Evolutionary conservation across 176 grass and related monocot species (phyloP).

Genomic region (Tillandsia fasciculata): DNA sequence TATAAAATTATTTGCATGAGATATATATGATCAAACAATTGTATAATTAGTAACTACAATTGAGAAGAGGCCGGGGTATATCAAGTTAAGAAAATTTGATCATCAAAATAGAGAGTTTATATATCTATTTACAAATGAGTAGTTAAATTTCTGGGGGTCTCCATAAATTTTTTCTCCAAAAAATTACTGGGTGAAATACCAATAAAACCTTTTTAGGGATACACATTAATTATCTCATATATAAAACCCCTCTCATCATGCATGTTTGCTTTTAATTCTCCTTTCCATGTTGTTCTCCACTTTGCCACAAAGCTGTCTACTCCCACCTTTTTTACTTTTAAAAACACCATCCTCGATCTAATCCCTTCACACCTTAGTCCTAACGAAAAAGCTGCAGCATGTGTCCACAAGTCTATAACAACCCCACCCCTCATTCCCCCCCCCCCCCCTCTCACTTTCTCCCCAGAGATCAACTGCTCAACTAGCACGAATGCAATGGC

Average conservation of each 20-base stretch:
- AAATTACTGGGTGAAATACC: neutral
- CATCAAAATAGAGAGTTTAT: too few species aligned
- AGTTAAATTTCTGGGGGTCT: too few species aligned
- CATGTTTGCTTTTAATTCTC: neutral
- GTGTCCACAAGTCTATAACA: neutral
- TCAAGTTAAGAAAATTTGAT: too few species aligned
- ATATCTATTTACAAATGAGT: too few species aligned
- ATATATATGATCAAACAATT: too few species aligned
- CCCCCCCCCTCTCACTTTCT: neutral
- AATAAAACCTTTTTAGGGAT: neutral
- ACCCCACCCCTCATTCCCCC: neutral
- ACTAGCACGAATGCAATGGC: neutral
- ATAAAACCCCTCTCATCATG: neutral
- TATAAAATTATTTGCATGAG: too few species aligned
- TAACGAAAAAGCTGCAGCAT: neutral
- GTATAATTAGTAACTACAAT: too few species aligned
- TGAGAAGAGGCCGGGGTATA: too few species aligned
- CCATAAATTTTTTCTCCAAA: too few species aligned
- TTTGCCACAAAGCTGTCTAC: neutral
- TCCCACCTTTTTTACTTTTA: neutral
- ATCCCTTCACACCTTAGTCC: neutral
- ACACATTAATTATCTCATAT: neutral
- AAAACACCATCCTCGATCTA: neutral
- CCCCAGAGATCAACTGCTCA: neutral
- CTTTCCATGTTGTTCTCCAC: constrained; percentile 6